Base-by-base conservation (phyloP, 2,329 filamentous ascomycete genomes). In the Fusarium avenaceum region DNA sequence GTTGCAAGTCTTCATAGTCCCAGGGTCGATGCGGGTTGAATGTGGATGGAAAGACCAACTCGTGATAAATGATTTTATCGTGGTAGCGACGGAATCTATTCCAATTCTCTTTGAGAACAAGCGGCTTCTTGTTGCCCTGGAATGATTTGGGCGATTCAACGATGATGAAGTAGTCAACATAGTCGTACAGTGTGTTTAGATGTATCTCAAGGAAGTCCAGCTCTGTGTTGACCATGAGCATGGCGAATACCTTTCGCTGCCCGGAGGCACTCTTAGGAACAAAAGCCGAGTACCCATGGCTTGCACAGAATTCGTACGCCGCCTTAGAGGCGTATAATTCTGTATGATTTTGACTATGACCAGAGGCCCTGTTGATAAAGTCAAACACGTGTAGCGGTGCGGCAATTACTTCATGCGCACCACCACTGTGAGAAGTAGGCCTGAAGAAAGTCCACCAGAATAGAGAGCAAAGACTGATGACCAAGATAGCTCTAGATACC, bases 161-260 rank as follows among this genome's bases (percentile, higher is more conserved):
- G 30, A 91, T 82, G 71, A 91, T 80, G 67, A 89, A 91, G 76
- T 89, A 89, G 77, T 90, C 88, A 58, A 90, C 86, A 26, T 84
- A 78, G 33, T 84, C 76, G 60, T 85, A 84, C 15, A 89, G 82
- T 9, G 85, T 85, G 70, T 87, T 81, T 4, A 91, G 80, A 3
- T 87, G 85, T 47, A 91, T 86, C 74, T 91, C 88, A 33, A 90
- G 81, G 82, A 86, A 89, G 76, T 90, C 88, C 5, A 90, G 80
- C 77, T 90, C 89, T 5, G 82, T 85, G 67, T 87, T 89, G 67
- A 90, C 77, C 81, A 90, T 84, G 70, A 89, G 80, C 3, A 90
- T 79, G 72, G 90, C 88, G 60, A 77, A 78, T 8, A 78, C 56
- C 40, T 75, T 78, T 53, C 75, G 76, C 51, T 72, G 58, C 26